Evolutionary conservation across 2,329 filamentous ascomycete genomes (phyloP).

Genomic region (Gaeumannomyces sp.): DNA sequence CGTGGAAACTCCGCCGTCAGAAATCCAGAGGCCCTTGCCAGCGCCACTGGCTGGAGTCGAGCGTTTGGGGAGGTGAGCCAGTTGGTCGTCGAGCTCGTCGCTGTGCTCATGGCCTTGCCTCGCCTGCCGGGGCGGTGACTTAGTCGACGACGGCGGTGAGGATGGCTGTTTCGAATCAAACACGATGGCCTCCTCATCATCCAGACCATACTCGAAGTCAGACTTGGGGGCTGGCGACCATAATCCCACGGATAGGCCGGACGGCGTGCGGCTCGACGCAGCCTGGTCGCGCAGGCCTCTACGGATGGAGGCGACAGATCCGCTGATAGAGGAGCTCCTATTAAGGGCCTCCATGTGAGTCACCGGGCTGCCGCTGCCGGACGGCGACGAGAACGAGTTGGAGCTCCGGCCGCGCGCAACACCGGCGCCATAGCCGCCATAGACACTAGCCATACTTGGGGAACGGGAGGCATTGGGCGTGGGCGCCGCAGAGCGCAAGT

Average conservation of each 20-base stretch:
- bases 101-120: neutral
- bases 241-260: constrained; percentile 29
- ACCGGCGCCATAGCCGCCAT: constrained; percentile 10
- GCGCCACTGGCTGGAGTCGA: neutral
- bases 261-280: constrained; percentile 10
- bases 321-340: constrained; percentile 38
- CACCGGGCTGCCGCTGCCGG: constrained; percentile 15
- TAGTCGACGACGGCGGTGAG: neutral
- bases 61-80: neutral
- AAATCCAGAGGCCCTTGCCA: neutral
- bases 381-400: constrained; percentile 32
- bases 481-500: constrained; percentile 45
- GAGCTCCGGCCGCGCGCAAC: constrained; percentile 34
- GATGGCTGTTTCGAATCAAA: constrained; percentile 34
- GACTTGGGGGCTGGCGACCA: constrained; percentile 36
- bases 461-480: neutral
- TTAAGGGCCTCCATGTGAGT: constrained; percentile 25
- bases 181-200: constrained; percentile 45
- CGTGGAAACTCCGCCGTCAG: neutral
- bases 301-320: constrained; percentile 12
- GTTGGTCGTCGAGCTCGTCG: neutral
- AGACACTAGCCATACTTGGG: neutral
- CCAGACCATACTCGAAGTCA: constrained; percentile 24
- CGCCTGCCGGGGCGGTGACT: no score
- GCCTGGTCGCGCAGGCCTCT: constrained; percentile 10